These are phyloP conservation scores for Priceomyces fermenticarens DNA, from an alignment of 805 yeast genomes.

Conservation along the genomic window DNA sequence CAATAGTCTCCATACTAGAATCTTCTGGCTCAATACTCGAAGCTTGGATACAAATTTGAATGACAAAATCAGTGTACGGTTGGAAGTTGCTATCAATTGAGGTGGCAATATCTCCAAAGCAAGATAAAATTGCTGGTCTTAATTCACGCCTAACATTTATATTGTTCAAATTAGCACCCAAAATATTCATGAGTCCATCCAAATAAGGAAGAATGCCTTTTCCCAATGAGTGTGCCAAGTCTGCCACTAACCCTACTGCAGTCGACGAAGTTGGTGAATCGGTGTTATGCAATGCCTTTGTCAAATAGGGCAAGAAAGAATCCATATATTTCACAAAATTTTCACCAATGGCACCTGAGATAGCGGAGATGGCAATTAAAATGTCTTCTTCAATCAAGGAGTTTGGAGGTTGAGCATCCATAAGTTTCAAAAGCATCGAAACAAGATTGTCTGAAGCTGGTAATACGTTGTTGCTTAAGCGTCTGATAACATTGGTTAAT, in stretches of 20 bases:
- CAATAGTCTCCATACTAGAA: slow-evolving; percentile 68
- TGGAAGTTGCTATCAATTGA: slow-evolving; percentile 76
- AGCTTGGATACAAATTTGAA: slow-evolving; percentile 71
- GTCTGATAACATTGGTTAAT: slow-evolving; percentile 78
- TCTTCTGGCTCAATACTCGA: slow-evolving; percentile 63
- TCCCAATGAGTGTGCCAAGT: slow-evolving; percentile 86
- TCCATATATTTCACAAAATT: slow-evolving; percentile 74
- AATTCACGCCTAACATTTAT: slow-evolving; percentile 72
- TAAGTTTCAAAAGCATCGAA: slow-evolving; percentile 74
- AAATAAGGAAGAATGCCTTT: slow-evolving; percentile 68
- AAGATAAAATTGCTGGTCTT: slow-evolving; percentile 83
- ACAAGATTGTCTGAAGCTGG: slow-evolving; percentile 79
- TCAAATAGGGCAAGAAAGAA: slow-evolving; percentile 78
- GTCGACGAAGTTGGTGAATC: slow-evolving; percentile 83
- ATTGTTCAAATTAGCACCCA: slow-evolving; percentile 70
- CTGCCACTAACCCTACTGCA: slow-evolving; percentile 94
- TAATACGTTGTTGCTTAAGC: slow-evolving; percentile 63
- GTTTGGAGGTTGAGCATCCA: slow-evolving; percentile 53
- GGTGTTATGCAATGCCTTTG: slow-evolving; percentile 73
- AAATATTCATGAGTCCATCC: slow-evolving; percentile 75
- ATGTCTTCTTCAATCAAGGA: slow-evolving; percentile 91
- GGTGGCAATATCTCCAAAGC: slow-evolving; percentile 94
- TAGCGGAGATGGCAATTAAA: slow-evolving; percentile 85
- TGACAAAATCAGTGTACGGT: slow-evolving; percentile 74
- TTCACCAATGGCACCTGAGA: slow-evolving; percentile 76